Base-by-base conservation (phyloP, 192 early-diverging fungal species). In the Linnemannia schmuckeri region DNA sequence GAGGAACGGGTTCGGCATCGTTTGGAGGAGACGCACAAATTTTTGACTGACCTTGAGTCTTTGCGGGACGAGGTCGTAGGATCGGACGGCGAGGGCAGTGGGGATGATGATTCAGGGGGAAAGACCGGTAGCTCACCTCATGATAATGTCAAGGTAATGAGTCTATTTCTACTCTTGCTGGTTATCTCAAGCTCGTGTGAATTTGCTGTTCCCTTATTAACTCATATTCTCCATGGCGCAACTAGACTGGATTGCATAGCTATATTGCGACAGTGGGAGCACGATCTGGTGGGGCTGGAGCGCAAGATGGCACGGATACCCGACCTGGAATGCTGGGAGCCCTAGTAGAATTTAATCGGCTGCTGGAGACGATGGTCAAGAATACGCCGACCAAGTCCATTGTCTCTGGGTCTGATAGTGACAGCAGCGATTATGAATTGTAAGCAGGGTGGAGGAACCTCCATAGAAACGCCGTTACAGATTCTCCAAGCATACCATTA, bases 31-130 rank as follows among this genome's bases (percentile, higher is more conserved):
- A 87, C 79, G 4, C 84, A 87, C 33, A 73, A 69, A 12, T 87
- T 87, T 76, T 74, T 87, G 75, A 81, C 84, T 17, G 84, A 87
- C 49, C 42, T 87, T 55, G 84, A 87, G 49, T 61, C 84, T 4
- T 52, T 87, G 27, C 79, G 84, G 44, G 84, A 87, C 41, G 54
- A 81, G 37, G 79, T 80, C 18, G 79, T 24, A 38, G 79, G 66
- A 0, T 73, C 63, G 5, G 79, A 81, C 20, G 74, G 63, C 10
- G 83, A 85, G 10, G 74, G 27, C 6, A 66, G 68, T 30, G 68
- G 77, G 35, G 70, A 46, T 33, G 18, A 52, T 33, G 66, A 20
- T 27, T 44, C 33, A 63, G 30, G 42, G 38, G 35, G 75, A 18
- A 18, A 68, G 47, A 15, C 44, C 17, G 13, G 30, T 27, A 22